Percentiles rank a stretch among this genome's conserved stretches.
These are phyloP conservation scores for Incumbomyces delicatus DNA, from an alignment of 2,329 filamentous ascomycete species.

Conservation along the genomic window DNA sequence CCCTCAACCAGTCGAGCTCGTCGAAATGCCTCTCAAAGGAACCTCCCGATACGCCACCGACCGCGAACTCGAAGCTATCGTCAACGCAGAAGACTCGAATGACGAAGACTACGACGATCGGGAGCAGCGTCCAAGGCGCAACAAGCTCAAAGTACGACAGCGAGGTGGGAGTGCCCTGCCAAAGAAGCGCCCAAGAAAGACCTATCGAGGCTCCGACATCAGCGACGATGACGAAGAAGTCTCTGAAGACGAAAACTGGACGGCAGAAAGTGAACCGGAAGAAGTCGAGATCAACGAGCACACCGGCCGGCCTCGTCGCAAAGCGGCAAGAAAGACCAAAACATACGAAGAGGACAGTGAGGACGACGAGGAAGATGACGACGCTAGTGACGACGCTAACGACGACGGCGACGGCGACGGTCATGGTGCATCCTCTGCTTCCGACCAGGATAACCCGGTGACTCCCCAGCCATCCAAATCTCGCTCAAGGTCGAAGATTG, in stretches of 20 bases:
- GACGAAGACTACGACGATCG: slow-evolving; percentile 37
- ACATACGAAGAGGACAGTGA: slow-evolving; percentile 47
- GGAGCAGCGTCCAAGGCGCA: slow-evolving; percentile 23
- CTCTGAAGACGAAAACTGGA: slow-evolving; percentile 33
- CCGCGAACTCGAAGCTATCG: slow-evolving; percentile 34
- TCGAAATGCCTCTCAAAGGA: not conserved
- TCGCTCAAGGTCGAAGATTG: slow-evolving; percentile 20
- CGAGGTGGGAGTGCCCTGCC: slow-evolving; percentile 21
- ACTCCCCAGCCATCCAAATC: slow-evolving; percentile 12
- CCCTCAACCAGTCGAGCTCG: not conserved
- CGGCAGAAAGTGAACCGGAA: slow-evolving; percentile 28
- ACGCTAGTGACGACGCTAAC: slow-evolving; percentile 8
- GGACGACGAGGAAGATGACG: slow-evolving; percentile 17
- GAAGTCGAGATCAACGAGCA: slow-evolving; percentile 45
- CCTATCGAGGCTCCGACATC: slow-evolving; percentile 28
- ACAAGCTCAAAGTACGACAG: slow-evolving; percentile 26
- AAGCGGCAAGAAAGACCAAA: slow-evolving; percentile 44
- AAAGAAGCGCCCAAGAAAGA: slow-evolving; percentile 28
- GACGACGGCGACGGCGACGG: slow-evolving; percentile 27
- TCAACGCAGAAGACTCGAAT: slow-evolving; percentile 34
- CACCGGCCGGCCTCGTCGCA: slow-evolving; percentile 44
- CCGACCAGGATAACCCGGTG: slow-evolving; percentile 18
- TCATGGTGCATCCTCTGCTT: slow-evolving; percentile 11
- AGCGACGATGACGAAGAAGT: slow-evolving; percentile 39
- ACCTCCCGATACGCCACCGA: slow-evolving; percentile 13